Evolutionary conservation across 2,329 filamentous ascomycete genomes (phyloP).

Genomic region (Aureobasidium sp.): DNA sequence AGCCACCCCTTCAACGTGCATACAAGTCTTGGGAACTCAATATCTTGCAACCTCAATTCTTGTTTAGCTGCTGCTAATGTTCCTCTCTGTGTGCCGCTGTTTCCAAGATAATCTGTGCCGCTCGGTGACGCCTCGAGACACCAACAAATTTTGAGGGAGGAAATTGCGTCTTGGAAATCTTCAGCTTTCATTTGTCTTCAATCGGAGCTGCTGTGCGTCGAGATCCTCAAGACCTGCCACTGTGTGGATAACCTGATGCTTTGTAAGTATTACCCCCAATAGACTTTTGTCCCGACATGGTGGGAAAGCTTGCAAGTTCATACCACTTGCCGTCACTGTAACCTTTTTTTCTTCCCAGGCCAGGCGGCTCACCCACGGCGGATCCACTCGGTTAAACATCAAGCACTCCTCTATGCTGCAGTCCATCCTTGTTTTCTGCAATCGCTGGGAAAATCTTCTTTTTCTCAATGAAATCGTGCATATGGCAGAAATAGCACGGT

Average conservation of each 20-base stretch:
- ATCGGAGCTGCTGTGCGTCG: background rate
- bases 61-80: background rate
- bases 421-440: conserved; percentile 3
- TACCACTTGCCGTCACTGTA: conserved; percentile 3
- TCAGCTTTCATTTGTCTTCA: conserved; percentile 9
- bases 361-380: conserved; percentile 7
- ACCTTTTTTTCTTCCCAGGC: background rate
- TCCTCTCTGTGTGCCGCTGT: background rate
- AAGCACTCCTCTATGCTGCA: background rate
- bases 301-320: background rate
- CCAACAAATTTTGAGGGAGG: background rate
- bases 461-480: conserved; percentile 5
- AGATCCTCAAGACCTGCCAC: background rate
- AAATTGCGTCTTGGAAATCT: conserved; percentile 6
- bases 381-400: background rate
- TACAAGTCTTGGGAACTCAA: background rate
- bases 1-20: conserved; percentile 8
- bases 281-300: background rate
- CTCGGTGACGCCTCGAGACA: background rate
- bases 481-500: conserved; percentile 1
- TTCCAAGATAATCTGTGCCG: background rate
- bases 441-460: background rate
- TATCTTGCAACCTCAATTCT: background rate
- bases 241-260: background rate
- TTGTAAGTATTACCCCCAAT: background rate